phyloP scores from a whole-genome alignment of 306 rosid species.

The Vigna reflexopilosa region DNA sequence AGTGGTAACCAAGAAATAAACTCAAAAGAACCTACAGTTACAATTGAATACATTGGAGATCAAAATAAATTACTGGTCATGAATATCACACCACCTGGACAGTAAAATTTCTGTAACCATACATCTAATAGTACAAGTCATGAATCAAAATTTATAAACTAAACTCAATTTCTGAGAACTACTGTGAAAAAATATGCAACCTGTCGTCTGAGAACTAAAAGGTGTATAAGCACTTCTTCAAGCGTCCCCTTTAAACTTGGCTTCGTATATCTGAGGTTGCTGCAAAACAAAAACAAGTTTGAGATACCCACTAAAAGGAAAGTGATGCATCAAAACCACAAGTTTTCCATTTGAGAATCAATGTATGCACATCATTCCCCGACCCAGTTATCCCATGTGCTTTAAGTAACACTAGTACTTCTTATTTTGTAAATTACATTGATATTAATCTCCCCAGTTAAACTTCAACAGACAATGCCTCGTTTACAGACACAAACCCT shows the following conservation, averaged over 20 bases:
- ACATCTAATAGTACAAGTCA: conserved; percentile 46
- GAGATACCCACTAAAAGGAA: not conserved
- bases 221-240: conserved; percentile 49
- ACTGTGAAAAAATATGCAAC: conserved; percentile 29
- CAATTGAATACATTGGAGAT: conserved; percentile 38
- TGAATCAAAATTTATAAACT: conserved; percentile 37
- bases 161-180: conserved; percentile 40
- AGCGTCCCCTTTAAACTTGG: conserved; percentile 71
- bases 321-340: not conserved
- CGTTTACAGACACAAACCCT: not conserved
- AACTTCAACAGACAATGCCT: not conserved
- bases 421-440: not conserved
- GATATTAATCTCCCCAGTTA: not conserved
- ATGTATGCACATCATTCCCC: conserved; percentile 1
- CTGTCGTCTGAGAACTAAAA: not conserved
- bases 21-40: not conserved
- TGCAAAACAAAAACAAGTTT: conserved; percentile 48
- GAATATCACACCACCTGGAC: conserved; percentile 18
- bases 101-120: conserved; percentile 38
- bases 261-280: conserved; percentile 84
- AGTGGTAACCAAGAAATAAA: not conserved
- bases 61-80: conserved; percentile 34
- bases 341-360: not conserved
- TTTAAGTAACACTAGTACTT: not conserved
- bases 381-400: not conserved